Base-by-base conservation (phyloP, 2,329 filamentous ascomycete species). In the Sporothrix sp. region DNA sequence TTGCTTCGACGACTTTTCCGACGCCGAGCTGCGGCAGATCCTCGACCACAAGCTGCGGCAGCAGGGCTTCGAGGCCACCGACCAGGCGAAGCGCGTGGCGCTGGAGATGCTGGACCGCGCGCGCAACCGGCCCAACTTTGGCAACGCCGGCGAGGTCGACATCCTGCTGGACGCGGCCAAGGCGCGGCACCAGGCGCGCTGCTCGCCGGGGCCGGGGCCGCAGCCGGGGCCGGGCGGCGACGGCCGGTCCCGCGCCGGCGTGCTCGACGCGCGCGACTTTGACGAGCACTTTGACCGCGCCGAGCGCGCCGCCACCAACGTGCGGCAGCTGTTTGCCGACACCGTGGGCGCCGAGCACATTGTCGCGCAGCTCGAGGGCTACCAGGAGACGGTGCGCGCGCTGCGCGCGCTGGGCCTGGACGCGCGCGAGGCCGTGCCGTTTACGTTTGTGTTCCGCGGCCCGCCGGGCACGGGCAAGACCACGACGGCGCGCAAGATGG, bases 121-220 rank as follows among this genome's bases (percentile, higher is more conserved):
- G 1, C 75, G 82, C 1, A 83, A 83, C 56, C 71, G 77, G 0
- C 74, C 75, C 0, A 76, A 84, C 55, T 87, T 86, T 60, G 79
- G 85, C 1, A 90, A 91, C 58, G 84, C 79, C 0, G 79, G 84
- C 0, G 84, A 87, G 55, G 76, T 93, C 16, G 84, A 91, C 42
- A 84, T 76, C n/a, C 60, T 87, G 0, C 67, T 87, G 1, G 71
- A 78, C 44, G 61, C 62, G 1, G 76, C 82, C 1, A 85, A 84
- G 54, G 53, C 54, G 3, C 58, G 60, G 0, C 62, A 68, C 30
- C 64, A 68, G 48, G 55, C 53, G 9, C 56, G 65, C 1, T 61
- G 6, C 55, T 59, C 0, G 21, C 37, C 11, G 30, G 8, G 14
- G 55, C 14, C 14, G n/a, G 20, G 4, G 11, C 58, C 58, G 28